Conservation (phyloP, 75 land plant genomes). For the Selaginella tamariscina region DNA sequence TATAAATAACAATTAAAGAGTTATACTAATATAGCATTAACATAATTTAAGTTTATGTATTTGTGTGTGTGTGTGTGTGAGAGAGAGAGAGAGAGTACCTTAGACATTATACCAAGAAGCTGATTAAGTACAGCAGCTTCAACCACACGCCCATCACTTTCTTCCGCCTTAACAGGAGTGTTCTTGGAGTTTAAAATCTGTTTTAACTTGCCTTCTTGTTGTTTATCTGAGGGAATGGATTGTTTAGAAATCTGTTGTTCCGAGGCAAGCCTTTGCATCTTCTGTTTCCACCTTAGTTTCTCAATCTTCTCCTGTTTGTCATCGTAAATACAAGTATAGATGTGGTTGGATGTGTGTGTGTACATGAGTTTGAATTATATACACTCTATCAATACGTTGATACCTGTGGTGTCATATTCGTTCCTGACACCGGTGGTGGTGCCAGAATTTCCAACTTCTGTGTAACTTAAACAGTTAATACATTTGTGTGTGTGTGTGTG, state of each 20-base stretch:
- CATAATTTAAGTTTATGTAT: background rate
- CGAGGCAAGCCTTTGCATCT: constrained; percentile 71
- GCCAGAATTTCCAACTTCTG: constrained; percentile 14
- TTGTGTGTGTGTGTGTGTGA: background rate
- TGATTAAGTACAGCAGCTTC: constrained; percentile 42
- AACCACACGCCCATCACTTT: constrained; percentile 19
- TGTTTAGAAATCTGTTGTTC: too few relatives aligned
- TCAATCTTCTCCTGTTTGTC: constrained; percentile 85
- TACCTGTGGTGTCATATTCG: constrained; percentile 10
- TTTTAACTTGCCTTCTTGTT: too few relatives aligned
- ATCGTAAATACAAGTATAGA: constrained; percentile 25
- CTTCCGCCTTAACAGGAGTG: constrained; percentile 8
- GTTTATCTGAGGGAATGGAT: too few relatives aligned
- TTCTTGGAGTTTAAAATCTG: too few relatives aligned
- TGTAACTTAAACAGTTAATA: background rate
- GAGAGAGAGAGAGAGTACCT: constrained; percentile 28
- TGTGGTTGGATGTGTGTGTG: constrained; percentile 14
- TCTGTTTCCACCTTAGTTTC: constrained; percentile 61
- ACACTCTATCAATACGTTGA: constrained; percentile 15
- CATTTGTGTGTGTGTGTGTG: background rate
- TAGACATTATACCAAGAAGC: constrained; percentile 42
- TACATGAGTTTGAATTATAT: constrained; percentile 19
- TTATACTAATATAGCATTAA: constrained; percentile 1
- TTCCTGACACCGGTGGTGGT: constrained; percentile 7
- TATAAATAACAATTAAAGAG: background rate